Evolutionary conservation across 768 basidiomycete genomes (phyloP).

Genomic region (Butyriboletus loyo): DNA sequence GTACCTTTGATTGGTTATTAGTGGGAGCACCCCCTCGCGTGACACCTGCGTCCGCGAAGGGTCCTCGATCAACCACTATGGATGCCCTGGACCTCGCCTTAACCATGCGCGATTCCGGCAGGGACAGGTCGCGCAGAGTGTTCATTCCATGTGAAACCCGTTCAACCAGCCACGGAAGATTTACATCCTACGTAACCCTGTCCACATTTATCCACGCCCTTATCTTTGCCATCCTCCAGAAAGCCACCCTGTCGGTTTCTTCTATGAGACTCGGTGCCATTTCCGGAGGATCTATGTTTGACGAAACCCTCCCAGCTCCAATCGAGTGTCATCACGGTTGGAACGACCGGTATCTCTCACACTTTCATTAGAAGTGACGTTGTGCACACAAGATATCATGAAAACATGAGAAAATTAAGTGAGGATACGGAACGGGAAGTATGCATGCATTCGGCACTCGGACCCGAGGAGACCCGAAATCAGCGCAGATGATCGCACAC

Average conservation of each 20-base stretch:
- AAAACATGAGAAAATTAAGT: not conserved
- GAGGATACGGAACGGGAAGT: no score
- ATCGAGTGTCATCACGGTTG: slow-evolving; percentile 41
- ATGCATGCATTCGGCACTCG: no score
- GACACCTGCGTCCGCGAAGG: not conserved
- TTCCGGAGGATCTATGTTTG: slow-evolving; percentile 32
- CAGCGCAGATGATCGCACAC: no score
- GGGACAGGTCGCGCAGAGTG: slow-evolving; percentile 48
- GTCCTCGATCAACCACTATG: not conserved
- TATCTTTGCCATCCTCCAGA: slow-evolving; percentile 44
- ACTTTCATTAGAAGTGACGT: not conserved
- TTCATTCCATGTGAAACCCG: slow-evolving; percentile 37
- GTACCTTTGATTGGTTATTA: slow-evolving; percentile 16
- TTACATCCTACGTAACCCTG: slow-evolving; percentile 21
- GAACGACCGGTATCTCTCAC: not conserved
- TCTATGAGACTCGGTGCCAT: slow-evolving; percentile 10
- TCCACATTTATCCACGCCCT: slow-evolving; percentile 36
- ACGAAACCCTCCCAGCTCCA: slow-evolving; percentile 31
- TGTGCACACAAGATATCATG: not conserved
- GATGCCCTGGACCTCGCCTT: slow-evolving; percentile 49
- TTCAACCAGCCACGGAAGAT: slow-evolving; percentile 30
- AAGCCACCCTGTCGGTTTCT: slow-evolving; percentile 14
- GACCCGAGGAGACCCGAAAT: no score
- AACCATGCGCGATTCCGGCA: slow-evolving; percentile 55
- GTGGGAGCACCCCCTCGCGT: slow-evolving; percentile 5